Evolutionary conservation across 2,329 filamentous ascomycete species (phyloP), one percentile per base, ranked within the genome.

Genomic region (Boeremia lycopersici): DNA sequence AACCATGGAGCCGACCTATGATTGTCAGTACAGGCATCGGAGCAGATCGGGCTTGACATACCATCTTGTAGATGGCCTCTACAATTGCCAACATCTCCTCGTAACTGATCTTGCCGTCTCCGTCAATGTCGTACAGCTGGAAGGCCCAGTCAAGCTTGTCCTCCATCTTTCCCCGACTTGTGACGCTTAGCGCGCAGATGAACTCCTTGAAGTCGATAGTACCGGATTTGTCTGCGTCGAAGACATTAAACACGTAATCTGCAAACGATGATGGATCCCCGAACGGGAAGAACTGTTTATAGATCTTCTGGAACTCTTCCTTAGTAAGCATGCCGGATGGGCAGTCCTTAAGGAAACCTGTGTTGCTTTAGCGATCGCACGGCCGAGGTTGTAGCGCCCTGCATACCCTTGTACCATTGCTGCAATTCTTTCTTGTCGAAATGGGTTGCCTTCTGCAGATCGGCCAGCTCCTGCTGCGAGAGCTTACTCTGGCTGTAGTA

Each of bases 141-240:
- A 99, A 99, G 13, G 95, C 95, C 95, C 95, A 99, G 76, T 98
- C 93, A 53, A 99, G 84, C 79, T 99, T 99, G 79, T 99, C 95
- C 79, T 99, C 95, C 91, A 98, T 96, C 82, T 96, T 96, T 72
- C 95, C 95, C 67, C 95, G 87, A 78, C 91, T 96, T 45, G 95
- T 99, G 72, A 99, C 93, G 77, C 91, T 96, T 61, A 99, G 81
- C 26, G 95, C 95, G 80, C 93, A 97, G 78, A 99, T 99, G 79
- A 99, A 99, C 78, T 99, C 95, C 77, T 98, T 98, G 79, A 99
- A 99, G 79, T 99, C 95, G 74, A 99, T 99, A 66, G 90, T 93
- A 64, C 95, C 95, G 39, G 91, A 96, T 73, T 96, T 96, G 79
- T 99, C 95, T 73, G 91, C 90, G 77, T 99, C 95, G 76, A 99